Percentiles rank a stretch among this genome's conserved stretches.
These are phyloP conservation scores for Reticulascus tulasneorum DNA, from an alignment of 2,329 filamentous ascomycete genomes.

Conservation along the genomic window DNA sequence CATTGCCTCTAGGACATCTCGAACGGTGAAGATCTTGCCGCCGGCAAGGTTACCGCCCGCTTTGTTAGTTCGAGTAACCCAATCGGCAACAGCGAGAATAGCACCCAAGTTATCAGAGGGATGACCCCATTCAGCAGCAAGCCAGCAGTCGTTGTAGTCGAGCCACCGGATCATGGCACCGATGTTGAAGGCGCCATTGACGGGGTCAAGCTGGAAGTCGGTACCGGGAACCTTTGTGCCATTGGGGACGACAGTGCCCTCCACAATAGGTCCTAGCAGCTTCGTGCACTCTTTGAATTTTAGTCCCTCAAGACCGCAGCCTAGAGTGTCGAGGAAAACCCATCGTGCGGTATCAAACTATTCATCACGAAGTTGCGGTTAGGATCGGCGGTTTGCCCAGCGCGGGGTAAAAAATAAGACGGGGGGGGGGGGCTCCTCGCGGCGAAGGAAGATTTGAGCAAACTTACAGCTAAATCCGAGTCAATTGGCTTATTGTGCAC, in stretches of 20 bases:
- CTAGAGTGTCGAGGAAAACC: constrained; percentile 94
- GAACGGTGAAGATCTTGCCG: constrained; percentile 82
- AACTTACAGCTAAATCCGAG: constrained; percentile 85
- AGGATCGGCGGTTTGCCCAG: constrained; percentile 18
- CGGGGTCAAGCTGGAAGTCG: constrained; percentile 87
- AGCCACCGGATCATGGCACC: constrained; percentile 98
- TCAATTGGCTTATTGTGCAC: constrained; percentile 88
- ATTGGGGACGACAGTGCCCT: constrained; percentile 86
- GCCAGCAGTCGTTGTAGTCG: constrained; percentile 99
- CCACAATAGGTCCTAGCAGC: constrained; percentile 86
- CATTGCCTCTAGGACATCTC: constrained; percentile 92
- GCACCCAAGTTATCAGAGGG: constrained; percentile 97
- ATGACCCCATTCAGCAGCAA: constrained; percentile 98
- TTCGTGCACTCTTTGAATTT: constrained; percentile 95
- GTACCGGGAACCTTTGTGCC: constrained; percentile 90
- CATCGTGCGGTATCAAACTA: constrained; percentile 94
- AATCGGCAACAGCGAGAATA: constrained; percentile 94
- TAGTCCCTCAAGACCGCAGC: constrained; percentile 92
- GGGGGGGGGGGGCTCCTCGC: constrained; percentile 1
- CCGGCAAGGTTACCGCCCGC: constrained; percentile 74
- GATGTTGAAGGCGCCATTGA: constrained; percentile 98
- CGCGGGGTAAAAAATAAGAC: constrained; percentile 14
- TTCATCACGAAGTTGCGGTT: constrained; percentile 17
- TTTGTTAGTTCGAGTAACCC: constrained; percentile 88
- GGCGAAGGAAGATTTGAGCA: not conserved